Percentiles rank a stretch among this genome's conserved stretches.
Conservation (phyloP, 495 filamentous ascomycete genomes). For the Usnea hakonensis region DNA sequence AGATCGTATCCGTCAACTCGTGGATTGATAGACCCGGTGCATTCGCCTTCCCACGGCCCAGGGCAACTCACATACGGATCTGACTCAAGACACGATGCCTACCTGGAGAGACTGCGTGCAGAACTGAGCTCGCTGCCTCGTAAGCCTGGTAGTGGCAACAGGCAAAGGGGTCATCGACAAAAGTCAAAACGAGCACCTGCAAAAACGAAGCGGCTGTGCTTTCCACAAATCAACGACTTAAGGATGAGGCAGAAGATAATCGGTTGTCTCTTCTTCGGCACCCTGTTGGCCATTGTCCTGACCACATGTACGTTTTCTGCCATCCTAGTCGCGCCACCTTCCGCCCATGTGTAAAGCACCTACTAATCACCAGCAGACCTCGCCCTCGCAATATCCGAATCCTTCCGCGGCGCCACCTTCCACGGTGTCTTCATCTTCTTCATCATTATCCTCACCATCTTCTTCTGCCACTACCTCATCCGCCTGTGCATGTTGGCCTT, state of each 20-base stretch:
- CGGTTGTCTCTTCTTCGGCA: slow-evolving; percentile 47
- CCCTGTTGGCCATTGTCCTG: slow-evolving; percentile 47
- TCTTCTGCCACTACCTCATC: slow-evolving; percentile 72
- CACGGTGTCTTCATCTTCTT: slow-evolving; percentile 70
- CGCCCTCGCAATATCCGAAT: slow-evolving; percentile 54
- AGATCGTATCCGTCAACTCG: slow-evolving; percentile 22
- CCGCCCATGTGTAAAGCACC: slow-evolving; percentile 10
- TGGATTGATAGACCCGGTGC: slow-evolving; percentile 21
- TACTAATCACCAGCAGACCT: slow-evolving; percentile 46
- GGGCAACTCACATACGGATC: slow-evolving; percentile 13
- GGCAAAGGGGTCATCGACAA: background rate
- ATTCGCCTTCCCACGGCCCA: slow-evolving; percentile 20
- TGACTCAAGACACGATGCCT: slow-evolving; percentile 10
- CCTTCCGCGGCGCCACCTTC: slow-evolving; percentile 49
- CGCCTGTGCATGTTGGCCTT: slow-evolving; percentile 59
- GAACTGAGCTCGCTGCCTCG: background rate
- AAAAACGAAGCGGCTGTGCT: slow-evolving; percentile 34
- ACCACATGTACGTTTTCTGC: slow-evolving; percentile 47
- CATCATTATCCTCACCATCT: slow-evolving; percentile 61
- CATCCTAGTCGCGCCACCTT: background rate
- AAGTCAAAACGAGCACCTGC: background rate
- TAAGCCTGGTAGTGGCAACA: background rate
- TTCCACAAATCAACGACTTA: slow-evolving; percentile 47
- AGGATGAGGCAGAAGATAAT: slow-evolving; percentile 48
- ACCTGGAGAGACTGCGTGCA: background rate